A percentile compares a stretch with the other conserved stretches of the same genome.
Evolutionary conservation across 495 filamentous ascomycete genomes (phyloP).

Genomic region (Hyaloscypha bicolor): DNA sequence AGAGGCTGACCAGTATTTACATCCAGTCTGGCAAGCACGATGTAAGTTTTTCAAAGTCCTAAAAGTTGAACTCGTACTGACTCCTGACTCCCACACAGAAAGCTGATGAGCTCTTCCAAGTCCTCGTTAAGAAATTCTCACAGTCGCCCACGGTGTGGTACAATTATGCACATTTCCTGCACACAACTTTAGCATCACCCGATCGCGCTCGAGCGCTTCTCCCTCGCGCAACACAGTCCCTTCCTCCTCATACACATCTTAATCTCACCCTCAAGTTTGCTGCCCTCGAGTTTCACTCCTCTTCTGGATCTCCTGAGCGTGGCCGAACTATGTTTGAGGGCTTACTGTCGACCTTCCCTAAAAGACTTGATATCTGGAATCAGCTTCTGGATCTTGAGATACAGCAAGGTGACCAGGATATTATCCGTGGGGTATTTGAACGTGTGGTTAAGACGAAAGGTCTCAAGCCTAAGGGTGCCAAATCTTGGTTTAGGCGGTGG

Average conservation of each 20-base stretch:
- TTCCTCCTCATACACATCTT: slow-evolving; percentile 71
- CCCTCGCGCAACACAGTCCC: slow-evolving; percentile 82
- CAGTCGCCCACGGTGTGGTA: slow-evolving; percentile 77
- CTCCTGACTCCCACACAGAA: slow-evolving; percentile 58
- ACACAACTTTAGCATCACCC: slow-evolving; percentile 66
- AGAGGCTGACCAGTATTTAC: slow-evolving; percentile 89
- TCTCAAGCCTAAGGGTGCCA: slow-evolving; percentile 71
- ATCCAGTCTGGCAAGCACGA: slow-evolving; percentile 83
- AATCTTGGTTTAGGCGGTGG: slow-evolving; percentile 85
- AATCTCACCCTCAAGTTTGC: slow-evolving; percentile 84
- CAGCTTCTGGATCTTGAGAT: slow-evolving; percentile 87
- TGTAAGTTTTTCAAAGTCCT: slow-evolving; percentile 43
- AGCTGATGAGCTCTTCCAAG: slow-evolving; percentile 87
- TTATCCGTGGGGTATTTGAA: slow-evolving; percentile 75
- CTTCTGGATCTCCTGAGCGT: slow-evolving; percentile 83
- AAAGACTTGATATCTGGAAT: slow-evolving; percentile 91
- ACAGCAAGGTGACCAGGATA: slow-evolving; percentile 58
- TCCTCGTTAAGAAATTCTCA: slow-evolving; percentile 83
- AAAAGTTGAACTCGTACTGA: slow-evolving; percentile 40
- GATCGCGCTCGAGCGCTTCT: slow-evolving; percentile 78
- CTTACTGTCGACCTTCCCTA: slow-evolving; percentile 79
- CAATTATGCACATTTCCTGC: slow-evolving; percentile 94
- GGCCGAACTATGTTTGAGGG: slow-evolving; percentile 94
- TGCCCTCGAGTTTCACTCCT: slow-evolving; percentile 83
- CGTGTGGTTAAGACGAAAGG: slow-evolving; percentile 71